Conservation (phyloP, 192 early-diverging fungal genomes). For the Backusella tarrabulga region DNA sequence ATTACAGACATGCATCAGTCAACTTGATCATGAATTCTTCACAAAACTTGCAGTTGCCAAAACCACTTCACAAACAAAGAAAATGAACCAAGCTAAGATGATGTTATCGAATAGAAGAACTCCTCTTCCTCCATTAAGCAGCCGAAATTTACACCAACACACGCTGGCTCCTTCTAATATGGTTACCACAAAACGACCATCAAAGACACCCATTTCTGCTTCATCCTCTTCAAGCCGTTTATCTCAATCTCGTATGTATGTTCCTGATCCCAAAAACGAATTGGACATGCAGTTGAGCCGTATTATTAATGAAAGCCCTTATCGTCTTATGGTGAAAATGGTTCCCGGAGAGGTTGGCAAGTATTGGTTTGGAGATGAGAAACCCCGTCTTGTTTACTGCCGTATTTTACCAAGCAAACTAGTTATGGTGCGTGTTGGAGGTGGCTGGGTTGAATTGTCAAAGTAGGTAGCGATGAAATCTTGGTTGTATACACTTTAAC, state of each 20-base stretch:
- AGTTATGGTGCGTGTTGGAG: conserved; percentile 69
- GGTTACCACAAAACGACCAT: not conserved
- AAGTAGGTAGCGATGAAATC: conserved; percentile 36
- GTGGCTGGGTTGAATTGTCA: conserved; percentile 63
- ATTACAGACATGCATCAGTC: conserved; percentile 35
- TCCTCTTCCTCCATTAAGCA: not conserved
- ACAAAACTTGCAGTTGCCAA: conserved; percentile 30
- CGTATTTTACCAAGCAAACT: conserved; percentile 56
- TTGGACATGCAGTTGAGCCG: conserved; percentile 58
- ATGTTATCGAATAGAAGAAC: not conserved
- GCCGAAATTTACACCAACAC: not conserved
- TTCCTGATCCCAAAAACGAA: conserved; percentile 54
- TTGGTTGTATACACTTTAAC: no score
- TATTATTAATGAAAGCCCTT: conserved; percentile 58
- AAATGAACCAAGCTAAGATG: not conserved
- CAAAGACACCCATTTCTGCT: conserved; percentile 5
- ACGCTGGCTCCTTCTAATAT: not conserved
- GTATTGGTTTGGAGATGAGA: conserved; percentile 65
- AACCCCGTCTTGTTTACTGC: conserved; percentile 62
- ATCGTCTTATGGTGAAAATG: conserved; percentile 41
- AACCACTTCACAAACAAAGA: conserved; percentile 1
- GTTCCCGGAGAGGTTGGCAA: conserved; percentile 57
- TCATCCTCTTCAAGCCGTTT: not conserved
- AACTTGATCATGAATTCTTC: conserved; percentile 37
- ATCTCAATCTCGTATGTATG: conserved; percentile 27